Evolutionary conservation across 768 basidiomycete genomes (phyloP).

Genomic region (Tricholoma sp.): DNA sequence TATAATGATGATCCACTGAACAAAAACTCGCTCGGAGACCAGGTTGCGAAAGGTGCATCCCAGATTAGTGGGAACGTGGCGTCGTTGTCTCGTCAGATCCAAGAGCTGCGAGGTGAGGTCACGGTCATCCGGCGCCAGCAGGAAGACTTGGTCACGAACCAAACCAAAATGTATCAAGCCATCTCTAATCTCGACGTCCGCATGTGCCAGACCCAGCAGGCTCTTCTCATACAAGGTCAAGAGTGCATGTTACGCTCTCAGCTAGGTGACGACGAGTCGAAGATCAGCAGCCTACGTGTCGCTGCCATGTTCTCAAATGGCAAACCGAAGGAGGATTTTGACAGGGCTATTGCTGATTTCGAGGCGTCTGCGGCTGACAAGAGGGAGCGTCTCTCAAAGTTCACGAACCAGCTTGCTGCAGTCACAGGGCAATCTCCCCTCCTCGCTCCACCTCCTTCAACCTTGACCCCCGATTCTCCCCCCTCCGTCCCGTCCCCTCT

Average conservation of each 20-base stretch:
- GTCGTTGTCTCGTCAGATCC: too few relatives aligned
- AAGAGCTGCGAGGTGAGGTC: too few relatives aligned
- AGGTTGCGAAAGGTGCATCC: too few relatives aligned
- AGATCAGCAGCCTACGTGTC: not conserved
- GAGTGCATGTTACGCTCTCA: not conserved
- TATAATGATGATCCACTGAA: too few relatives aligned
- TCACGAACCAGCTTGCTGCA: not conserved
- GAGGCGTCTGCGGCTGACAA: not conserved
- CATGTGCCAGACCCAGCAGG: too few relatives aligned
- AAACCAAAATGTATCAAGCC: too few relatives aligned
- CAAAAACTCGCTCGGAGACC: too few relatives aligned
- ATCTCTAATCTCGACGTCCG: too few relatives aligned
- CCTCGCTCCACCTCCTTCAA: not conserved
- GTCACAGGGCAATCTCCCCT: not conserved
- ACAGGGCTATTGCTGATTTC: not conserved
- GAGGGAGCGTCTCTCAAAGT: not conserved
- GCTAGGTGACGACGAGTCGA: not conserved
- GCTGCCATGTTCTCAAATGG: not conserved
- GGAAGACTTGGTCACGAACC: too few relatives aligned
- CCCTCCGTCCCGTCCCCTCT: not conserved
- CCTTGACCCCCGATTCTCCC: not conserved
- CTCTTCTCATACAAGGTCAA: too few relatives aligned
- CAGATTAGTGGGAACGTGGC: too few relatives aligned
- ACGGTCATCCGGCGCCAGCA: too few relatives aligned
- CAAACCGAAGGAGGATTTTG: not conserved